Evolutionary conservation across 345 rosid species (phyloP), one percentile per base, ranked within the genome.

Genomic region (Dovyalis caffra): DNA sequence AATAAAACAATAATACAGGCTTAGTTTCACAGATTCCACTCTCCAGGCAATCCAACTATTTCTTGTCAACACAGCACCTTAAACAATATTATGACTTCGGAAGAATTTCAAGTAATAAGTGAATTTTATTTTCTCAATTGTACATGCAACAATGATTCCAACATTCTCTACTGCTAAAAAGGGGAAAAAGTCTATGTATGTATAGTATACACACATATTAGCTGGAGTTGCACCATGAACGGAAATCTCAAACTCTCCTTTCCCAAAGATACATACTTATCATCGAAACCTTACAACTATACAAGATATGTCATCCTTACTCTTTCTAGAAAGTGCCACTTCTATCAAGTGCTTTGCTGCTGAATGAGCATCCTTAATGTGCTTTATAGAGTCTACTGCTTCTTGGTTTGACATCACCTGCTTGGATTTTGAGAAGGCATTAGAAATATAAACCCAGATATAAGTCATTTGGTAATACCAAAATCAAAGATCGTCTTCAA

Each of bases 261-360:
- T 5, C 47, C 15, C 28, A 16, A 23, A 60, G 21, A n/a, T n/a
- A n/a, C n/a, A 68, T 51, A 53, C 12, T 14, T 31, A 66, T 78
- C 79, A 87, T 38, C 83, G 94, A 66, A 94, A 89, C 80, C 80
- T 86, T 33, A 94, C 96, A 77, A 94, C 93, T 66, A 94, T 81
- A 87, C 97, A 94, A 11, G 97, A 94, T 73, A 94, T 92, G 81
- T 94, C 98, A 74, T 94, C 98, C 85, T 88, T 92, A 78, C 97
- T 92, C 76, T 85, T 90, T 84, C 70, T 86, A 23, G 87, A 71
- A 34, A 90, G 63, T 0, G 98, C 98, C 45, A 84, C 85, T 4
- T 89, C 94, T 45, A 86, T 89, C 84, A 94, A 82, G 35, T 69
- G 84, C 80, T 85, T 89, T 5, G 98, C 94, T 0, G 97, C 98